Conservation (phyloP, 1,284 basidiomycete genomes). For the Pseudozyma thailandica region DNA sequence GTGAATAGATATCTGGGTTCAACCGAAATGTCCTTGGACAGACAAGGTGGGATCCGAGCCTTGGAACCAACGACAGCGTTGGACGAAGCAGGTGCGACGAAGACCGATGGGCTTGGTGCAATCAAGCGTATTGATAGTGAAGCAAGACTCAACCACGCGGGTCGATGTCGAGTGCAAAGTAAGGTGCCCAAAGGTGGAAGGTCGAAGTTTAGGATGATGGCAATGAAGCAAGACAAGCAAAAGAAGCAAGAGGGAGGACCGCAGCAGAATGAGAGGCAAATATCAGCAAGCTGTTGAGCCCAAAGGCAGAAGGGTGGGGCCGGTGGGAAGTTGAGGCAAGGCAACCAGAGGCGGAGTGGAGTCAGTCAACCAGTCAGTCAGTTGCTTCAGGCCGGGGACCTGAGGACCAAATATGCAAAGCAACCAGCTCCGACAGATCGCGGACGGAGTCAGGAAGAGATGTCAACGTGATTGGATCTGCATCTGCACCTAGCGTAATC, state of each 20-base stretch:
- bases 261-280: background rate
- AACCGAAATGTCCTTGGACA: background rate
- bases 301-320: background rate
- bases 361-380: background rate
- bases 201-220: constrained; percentile 3
- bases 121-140: background rate
- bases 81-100: background rate
- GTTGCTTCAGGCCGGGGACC: background rate
- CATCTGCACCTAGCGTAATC: background rate
- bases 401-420: background rate
- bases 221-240: background rate
- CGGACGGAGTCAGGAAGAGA: background rate
- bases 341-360: background rate
- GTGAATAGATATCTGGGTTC: background rate
- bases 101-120: background rate
- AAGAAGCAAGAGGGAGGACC: background rate
- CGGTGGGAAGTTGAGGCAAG: background rate
- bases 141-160: background rate
- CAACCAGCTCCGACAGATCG: background rate
- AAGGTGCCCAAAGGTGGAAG: background rate
- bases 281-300: background rate
- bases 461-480: background rate
- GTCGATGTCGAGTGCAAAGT: background rate
- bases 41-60: background rate
- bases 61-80: background rate